Conservation (phyloP, 192 early-diverging fungal species). For the Gaertneriomyces sp. region DNA sequence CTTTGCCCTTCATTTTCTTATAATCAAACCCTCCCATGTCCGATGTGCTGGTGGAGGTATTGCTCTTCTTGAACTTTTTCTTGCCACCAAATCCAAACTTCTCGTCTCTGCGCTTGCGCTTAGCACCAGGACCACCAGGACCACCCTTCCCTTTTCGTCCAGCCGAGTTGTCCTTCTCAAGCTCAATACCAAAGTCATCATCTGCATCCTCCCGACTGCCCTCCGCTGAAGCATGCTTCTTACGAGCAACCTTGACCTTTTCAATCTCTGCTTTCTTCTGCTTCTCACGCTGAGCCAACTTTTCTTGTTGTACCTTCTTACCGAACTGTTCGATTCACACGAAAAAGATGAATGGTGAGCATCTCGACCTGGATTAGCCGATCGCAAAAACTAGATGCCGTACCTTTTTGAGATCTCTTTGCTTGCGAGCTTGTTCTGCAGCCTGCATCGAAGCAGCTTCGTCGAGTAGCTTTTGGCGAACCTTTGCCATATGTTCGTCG, state of each 20-base stretch:
- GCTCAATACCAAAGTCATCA: slow-evolving; percentile 70
- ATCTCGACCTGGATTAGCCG: neutral
- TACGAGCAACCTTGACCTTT: slow-evolving; percentile 85
- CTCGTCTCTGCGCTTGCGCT: slow-evolving; percentile 69
- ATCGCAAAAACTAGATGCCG: neutral
- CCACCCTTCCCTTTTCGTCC: slow-evolving; percentile 16
- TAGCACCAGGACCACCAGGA: slow-evolving; percentile 28
- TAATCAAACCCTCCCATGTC: slow-evolving; percentile 68
- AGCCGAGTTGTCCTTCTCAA: slow-evolving; percentile 45
- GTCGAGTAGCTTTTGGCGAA: slow-evolving; percentile 82
- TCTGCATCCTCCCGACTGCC: slow-evolving; percentile 30
- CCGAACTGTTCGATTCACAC: slow-evolving; percentile 61
- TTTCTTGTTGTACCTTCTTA: slow-evolving; percentile 94
- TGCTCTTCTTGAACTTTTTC: slow-evolving; percentile 73
- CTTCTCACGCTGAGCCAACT: slow-evolving; percentile 81
- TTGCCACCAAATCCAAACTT: slow-evolving; percentile 93
- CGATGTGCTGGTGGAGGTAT: slow-evolving; percentile 70
- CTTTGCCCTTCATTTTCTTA: slow-evolving; percentile 5
- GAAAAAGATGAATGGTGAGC: slow-evolving; percentile 6
- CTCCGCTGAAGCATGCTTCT: slow-evolving; percentile 64
- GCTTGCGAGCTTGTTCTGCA: slow-evolving; percentile 78
- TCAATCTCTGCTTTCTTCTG: slow-evolving; percentile 85
- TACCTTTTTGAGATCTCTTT: slow-evolving; percentile 83
- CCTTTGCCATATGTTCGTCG: slow-evolving; percentile 89
- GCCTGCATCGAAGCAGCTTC: slow-evolving; percentile 76